These are phyloP conservation scores for Alternaria incomplexa DNA, from an alignment of 2,329 filamentous ascomycete species.

Conservation along the genomic window DNA sequence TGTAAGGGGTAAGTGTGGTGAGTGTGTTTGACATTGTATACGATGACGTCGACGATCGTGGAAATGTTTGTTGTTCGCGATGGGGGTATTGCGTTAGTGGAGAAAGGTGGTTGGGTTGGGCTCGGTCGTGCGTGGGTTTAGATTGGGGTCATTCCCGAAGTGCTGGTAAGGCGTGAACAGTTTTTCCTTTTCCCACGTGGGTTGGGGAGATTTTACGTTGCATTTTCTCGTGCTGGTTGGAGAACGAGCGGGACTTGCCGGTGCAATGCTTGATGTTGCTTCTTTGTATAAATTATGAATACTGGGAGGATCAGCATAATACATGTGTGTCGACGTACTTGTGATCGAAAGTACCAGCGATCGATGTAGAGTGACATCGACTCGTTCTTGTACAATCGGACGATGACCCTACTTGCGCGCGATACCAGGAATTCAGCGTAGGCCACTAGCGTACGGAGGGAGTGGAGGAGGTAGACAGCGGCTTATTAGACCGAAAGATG, in stretches of 20 bases:
- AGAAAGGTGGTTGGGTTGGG: neutral
- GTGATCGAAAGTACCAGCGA: neutral
- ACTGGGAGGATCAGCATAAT: neutral
- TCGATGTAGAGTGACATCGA: neutral
- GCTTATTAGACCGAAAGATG: neutral
- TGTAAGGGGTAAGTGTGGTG: neutral
- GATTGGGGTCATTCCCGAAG: neutral
- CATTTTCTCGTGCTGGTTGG: neutral
- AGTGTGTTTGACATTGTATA: neutral
- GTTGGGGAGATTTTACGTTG: neutral
- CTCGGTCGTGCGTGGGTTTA: neutral
- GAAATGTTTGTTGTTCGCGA: neutral
- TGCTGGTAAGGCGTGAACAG: neutral
- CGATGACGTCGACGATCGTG: conserved; percentile 11
- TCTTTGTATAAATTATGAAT: neutral
- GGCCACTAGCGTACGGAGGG: neutral
- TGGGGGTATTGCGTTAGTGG: neutral
- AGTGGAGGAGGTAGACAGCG: neutral
- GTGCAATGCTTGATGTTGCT: neutral
- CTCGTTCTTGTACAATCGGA: neutral
- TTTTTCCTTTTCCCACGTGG: conserved; percentile 2
- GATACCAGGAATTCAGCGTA: neutral
- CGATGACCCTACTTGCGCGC: neutral
- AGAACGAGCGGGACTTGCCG: neutral
- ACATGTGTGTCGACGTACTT: neutral